Evolutionary conservation across 2,329 filamentous ascomycete species (phyloP), one percentile per base, ranked within the genome.

Genomic region (Ophidiomyces ophidiicola): DNA sequence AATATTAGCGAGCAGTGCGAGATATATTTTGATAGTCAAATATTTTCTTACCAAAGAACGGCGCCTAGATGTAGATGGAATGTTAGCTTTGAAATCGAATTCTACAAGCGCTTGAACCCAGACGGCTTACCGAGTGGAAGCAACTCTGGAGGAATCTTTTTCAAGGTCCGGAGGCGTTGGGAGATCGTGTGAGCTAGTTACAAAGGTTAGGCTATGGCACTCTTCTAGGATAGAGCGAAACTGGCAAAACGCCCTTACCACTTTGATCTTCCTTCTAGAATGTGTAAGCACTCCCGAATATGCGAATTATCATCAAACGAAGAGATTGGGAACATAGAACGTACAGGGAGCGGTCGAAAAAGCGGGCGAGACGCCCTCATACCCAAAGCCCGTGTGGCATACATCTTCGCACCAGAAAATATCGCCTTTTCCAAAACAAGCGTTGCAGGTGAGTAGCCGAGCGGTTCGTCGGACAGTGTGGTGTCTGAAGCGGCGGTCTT

Each of bases 101-200:
- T 7, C 10, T 3, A 17, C 5, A 2, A 33, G 21, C 19, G 29
- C 20, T 23, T n/a, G 31, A 31, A 43, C 30, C 39, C 20, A 6
- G 17, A 42, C 36, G 36, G 68, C 76, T 63, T 79, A 93, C 87
- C 87, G 54, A 98, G 80, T 58, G 90, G 90, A 53, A 87, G 77
- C 74, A 98, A 74, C 74, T 98, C 90, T 53, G 85, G 78, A 52
- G 90, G 90, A 59, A 96, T 81, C 68, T 79, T 78, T 74, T 82
- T 87, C 58, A 94, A 72, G 61, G 78, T 80, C 62, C 87, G 82
- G 56, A 98, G 72, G 62, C 88, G 84, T 72, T 96, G 90, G 51
- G 88, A 94, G 66, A 96, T 78, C 56, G 88, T 94, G 71, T 96
- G 90, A 61, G 85, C 90, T 98, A 53, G 19, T 24, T 26, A 15